Base-by-base conservation (phyloP, 1,139 yeast species). In the Magnusiomyces clavatus region DNA sequence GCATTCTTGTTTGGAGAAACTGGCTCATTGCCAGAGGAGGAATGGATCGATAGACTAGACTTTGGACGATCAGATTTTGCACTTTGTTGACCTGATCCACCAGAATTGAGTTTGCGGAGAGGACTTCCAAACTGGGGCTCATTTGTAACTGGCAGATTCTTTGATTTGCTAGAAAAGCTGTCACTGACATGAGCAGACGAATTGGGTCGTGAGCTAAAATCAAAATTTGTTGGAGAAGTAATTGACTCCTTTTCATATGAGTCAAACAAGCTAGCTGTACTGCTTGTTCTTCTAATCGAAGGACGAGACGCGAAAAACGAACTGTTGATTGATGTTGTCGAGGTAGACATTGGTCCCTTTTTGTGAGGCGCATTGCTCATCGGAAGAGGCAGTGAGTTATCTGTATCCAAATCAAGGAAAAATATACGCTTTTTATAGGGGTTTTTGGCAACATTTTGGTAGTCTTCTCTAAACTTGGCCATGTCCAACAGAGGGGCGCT, bases 381-480 rank as follows among this genome's bases (percentile, higher is more conserved):
- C 3, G 48, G 42, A 31, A 19, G n/a, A 13, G 48, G 42, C 12
- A 35, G 42, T n/a, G 41, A 19, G 12, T 29, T 40, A 34, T 31
- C 29, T 19, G 41, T 10, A 40, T 79, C 83, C 50, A 80, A 64
- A 58, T 83, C 80, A 47, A 85, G 69, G 41, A 85, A 66, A 55
- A 80, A 77, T 45, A 85, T 60, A 54, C 78, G 75, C 56, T 74
- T 77, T 20, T 45, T 45, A 19, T 19, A 14, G 2, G 43, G 47
- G 12, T 39, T 37, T 19, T 47, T 29, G 34, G 44, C 16, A 40
- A 24, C 34, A 39, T 48, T 50, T 6, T 56, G 57, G 54, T 63
- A 68, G 19, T 57, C 60, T 14, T 51, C 45, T n/a, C 55, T 37
- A 24, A 66, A 58, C 47, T 48, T 49, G 6, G 51, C 56, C 40